Evolutionary conservation across 768 basidiomycete species (phyloP), one percentile per base, ranked within the genome.

Genomic region (Russula foetens): DNA sequence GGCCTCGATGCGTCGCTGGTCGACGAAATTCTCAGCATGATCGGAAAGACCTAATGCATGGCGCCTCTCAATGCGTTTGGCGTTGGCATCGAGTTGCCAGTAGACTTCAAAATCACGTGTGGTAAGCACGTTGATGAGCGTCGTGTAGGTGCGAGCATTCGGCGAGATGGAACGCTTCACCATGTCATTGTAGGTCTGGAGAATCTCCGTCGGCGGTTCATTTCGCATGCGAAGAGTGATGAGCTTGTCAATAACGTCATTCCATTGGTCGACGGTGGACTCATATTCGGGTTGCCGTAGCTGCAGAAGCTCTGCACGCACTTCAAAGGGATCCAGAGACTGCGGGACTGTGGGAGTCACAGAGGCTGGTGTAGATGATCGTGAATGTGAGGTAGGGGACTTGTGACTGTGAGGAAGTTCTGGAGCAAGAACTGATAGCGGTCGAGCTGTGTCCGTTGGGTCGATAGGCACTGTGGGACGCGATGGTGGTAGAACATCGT

Each of bases 101-200:
- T 77, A 72, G 2, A 91, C 77, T 67, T 93, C 90, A 4, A 72
- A 66, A 66, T 92, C 90, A 43, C 92, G 84, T 28, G 77, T 72
- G 4, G 82, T 80, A 58, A 94, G 79, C 0, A 82, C 82, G 0
- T 70, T 63, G 57, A 96, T 82, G 47, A 92, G 75, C 38, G 72
- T 69, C 29, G 75, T 68, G 70, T 90, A 92, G 0, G 90, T 92
- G 46, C 70, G 66, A 14, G 73, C 58, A 53, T 85, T 85, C 9
- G 94, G 92, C 0, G 80, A 67, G 4, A 93, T 69, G 19, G 81
- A 79, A 31, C 73, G 76, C 28, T 77, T 73, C 58, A 92, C 73
- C 78, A 95, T 83, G 50, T 82, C 76, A 63, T 90, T 81, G 74
- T 94, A 95, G 2, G 84, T 78, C 51, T 84, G 80, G 55, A 88